Percentiles rank a stretch among this genome's conserved stretches.
These are phyloP conservation scores for Vinca minor DNA, from an alignment of 257 asterid species.

Conservation along the genomic window DNA sequence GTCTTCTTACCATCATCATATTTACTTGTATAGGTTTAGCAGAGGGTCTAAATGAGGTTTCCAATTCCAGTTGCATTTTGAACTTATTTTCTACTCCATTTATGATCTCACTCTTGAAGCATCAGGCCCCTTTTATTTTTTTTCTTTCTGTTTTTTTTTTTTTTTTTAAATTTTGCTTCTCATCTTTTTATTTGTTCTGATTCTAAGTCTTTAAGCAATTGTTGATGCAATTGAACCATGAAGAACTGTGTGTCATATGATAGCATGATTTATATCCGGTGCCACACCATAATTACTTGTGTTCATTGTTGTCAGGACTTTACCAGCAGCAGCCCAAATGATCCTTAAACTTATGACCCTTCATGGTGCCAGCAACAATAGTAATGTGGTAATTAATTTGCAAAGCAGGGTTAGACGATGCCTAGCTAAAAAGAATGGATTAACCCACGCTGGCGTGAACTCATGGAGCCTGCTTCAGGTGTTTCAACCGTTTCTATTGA, in stretches of 20 bases:
- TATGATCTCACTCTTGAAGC: neutral
- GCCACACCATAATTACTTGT: neutral
- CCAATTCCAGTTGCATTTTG: neutral
- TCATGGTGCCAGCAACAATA: constrained; percentile 18
- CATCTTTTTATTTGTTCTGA: neutral
- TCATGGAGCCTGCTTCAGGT: constrained; percentile 21
- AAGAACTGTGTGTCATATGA: neutral
- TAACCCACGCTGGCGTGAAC: constrained; percentile 8
- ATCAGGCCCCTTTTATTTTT: no score
- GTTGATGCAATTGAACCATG: neutral
- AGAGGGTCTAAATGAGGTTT: neutral
- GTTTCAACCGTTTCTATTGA: constrained; percentile 21
- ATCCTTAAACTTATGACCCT: constrained; percentile 21
- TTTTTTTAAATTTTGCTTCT: neutral
- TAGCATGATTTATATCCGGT: no score
- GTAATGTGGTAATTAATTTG: constrained; percentile 15
- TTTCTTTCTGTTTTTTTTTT: no score
- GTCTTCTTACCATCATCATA: neutral
- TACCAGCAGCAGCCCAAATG: constrained; percentile 38
- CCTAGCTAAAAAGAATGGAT: constrained; percentile 16
- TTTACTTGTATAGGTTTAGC: neutral
- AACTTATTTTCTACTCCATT: neutral
- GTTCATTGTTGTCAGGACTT: constrained; percentile 34
- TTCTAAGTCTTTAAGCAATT: neutral
- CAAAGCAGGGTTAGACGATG: constrained; percentile 17